Percentiles rank a stretch among this genome's conserved stretches.
phyloP scores from a whole-genome alignment of 208 protist genomes.

The Tritrichomonas musculus region DNA sequence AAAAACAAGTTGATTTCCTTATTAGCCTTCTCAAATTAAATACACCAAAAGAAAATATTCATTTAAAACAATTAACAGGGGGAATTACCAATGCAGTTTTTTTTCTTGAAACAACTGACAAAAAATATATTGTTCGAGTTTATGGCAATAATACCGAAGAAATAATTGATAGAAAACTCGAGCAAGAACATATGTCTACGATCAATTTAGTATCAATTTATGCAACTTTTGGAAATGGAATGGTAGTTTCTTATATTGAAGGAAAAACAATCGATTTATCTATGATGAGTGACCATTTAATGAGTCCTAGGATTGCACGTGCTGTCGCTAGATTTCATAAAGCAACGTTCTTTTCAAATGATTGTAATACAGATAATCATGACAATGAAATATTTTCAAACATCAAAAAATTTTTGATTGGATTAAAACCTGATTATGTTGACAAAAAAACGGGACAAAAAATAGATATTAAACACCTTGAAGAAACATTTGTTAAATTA shows the following conservation, averaged over 20 bases:
- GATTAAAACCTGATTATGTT: background rate
- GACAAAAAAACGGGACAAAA: background rate
- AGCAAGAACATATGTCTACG: background rate
- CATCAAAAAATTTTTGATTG: background rate
- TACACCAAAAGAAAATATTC: background rate
- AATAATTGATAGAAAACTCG: background rate
- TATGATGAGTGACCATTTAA: background rate
- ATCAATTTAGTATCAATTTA: background rate
- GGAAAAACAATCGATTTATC: background rate
- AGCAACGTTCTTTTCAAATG: background rate
- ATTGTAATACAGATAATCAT: too few relatives aligned
- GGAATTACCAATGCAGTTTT: constrained; percentile 8
- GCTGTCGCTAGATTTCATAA: background rate
- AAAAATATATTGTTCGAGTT: background rate
- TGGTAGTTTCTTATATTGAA: background rate
- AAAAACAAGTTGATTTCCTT: background rate
- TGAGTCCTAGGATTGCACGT: background rate
- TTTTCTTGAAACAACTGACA: background rate
- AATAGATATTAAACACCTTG: background rate
- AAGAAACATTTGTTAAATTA: background rate
- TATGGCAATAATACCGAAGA: background rate
- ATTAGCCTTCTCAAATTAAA: background rate
- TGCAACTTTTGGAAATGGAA: background rate
- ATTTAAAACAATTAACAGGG: background rate
- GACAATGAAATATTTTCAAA: background rate